phyloP scores from a whole-genome alignment of 108 stramenopile species.

The Ochromonas danica region DNA sequence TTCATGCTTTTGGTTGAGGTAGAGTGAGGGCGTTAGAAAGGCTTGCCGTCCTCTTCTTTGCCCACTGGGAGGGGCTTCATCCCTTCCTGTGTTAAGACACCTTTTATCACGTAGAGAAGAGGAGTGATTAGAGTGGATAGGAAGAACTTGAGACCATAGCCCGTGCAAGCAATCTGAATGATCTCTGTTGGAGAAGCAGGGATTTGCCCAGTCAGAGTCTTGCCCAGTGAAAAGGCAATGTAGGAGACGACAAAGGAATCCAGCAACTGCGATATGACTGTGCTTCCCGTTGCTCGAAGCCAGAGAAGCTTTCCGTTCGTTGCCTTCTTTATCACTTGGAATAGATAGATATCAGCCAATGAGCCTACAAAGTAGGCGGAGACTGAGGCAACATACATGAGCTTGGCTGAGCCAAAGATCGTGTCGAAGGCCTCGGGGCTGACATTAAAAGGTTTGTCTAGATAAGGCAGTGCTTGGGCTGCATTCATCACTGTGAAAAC shows the following conservation, averaged over 20 bases:
- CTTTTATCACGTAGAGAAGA: constrained; percentile 1
- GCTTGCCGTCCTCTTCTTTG: too few relatives aligned
- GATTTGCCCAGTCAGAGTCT: constrained; percentile 5
- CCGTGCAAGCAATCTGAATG: not conserved
- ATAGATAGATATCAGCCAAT: not conserved
- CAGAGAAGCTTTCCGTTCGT: constrained; percentile 2
- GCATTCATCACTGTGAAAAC: constrained; percentile 2
- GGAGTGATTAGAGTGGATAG: not conserved
- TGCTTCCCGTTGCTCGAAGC: constrained; percentile 23
- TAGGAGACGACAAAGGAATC: constrained; percentile 14
- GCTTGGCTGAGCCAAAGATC: constrained; percentile 20
- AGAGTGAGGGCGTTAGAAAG: too few relatives aligned
- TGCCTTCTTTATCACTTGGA: not conserved
- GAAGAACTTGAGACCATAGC: constrained; percentile 11
- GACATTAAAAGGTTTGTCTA: constrained; percentile 4
- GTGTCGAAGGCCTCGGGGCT: not conserved
- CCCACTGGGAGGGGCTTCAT: too few relatives aligned
- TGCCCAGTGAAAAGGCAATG: constrained; percentile 4
- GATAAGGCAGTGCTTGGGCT: constrained; percentile 19
- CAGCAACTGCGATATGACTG: constrained; percentile 5
- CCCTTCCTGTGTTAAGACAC: too few relatives aligned
- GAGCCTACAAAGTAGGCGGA: not conserved
- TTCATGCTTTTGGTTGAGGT: too few relatives aligned
- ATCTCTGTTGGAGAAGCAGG: not conserved
- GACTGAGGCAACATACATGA: constrained; percentile 26